Base-by-base conservation (phyloP, 2,329 filamentous ascomycete species). In the Xylariaceae sp. region DNA sequence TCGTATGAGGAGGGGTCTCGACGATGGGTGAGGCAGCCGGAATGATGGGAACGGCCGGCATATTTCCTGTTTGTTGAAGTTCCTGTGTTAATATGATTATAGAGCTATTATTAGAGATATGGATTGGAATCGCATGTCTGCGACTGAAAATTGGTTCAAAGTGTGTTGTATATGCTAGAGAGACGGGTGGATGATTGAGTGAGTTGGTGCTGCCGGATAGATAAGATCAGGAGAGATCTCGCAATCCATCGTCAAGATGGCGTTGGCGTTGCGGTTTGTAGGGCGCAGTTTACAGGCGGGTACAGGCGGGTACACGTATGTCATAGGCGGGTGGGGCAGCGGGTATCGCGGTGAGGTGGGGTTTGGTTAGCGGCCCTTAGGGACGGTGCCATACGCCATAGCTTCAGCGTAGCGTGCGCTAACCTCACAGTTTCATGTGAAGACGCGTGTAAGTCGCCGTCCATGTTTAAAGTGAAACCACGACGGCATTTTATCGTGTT, bases 1-100 rank as follows among this genome's bases (percentile, higher is more conserved):
- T 70, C 35, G 65, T 68, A 52, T 72, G 71, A 8, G 68, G 69
- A 49, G 66, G 62, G 11, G 68, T 56, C 55, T 72, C 68, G 61
- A 67, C 62, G 35, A 72, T 69, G 23, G 69, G 66, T 41, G 65
- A 64, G 2, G 69, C 66, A 10, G 67, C 65, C 35, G 55, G 57
- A 39, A 49, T 37, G 37, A 58, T 59, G 41, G 61, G 62, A 35
- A 60, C 54, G n/a, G 67, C 62, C 11, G 70, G 64, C 68, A 70
- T 67, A 9, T 53, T 64, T 58, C 49, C 63, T 65, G 15, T 58
- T 54, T 53, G 61, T 50, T 50, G 3, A 13, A n/a, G 39, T 23
- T 39, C 34, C 7, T 47, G 23, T 9, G 58, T 60, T 30, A 64
- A 53, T 59, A 3, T 39, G 45, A 13, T 51, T 13, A 10, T 17